phyloP scores from a whole-genome alignment of 169 alveolate species.

The Babesia bovis region DNA sequence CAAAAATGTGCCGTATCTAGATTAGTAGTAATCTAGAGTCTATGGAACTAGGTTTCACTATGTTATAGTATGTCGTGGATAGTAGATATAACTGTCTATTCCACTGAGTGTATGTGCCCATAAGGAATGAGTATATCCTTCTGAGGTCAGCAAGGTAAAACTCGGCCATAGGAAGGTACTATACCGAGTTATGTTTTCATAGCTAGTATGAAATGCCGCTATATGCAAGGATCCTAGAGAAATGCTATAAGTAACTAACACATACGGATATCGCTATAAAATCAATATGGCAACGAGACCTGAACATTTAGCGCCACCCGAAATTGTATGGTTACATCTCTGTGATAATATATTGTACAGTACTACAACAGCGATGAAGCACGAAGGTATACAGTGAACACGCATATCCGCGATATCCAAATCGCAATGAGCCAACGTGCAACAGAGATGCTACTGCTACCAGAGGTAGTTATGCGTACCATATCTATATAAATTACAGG shows the following conservation, averaged over 20 bases:
- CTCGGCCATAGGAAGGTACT: no score
- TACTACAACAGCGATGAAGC: slow-evolving; percentile 90
- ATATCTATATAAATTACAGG: slow-evolving; percentile 66
- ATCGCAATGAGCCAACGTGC: slow-evolving; percentile 92
- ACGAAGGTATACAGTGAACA: slow-evolving; percentile 83
- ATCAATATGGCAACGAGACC: slow-evolving; percentile 58
- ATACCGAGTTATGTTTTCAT: no score
- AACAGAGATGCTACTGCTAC: slow-evolving; percentile 81
- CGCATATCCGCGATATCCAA: slow-evolving; percentile 90
- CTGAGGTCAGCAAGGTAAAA: no score
- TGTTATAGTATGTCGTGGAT: no score
- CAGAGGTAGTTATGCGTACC: slow-evolving; percentile 65
- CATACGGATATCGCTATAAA: background rate
- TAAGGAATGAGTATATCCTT: no score
- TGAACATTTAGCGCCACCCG: slow-evolving; percentile 70
- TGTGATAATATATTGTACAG: slow-evolving; percentile 44
- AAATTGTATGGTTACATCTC: slow-evolving; percentile 26
- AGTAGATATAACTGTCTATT: no score
- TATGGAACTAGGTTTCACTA: no score
- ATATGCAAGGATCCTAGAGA: no score
- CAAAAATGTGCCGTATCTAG: no score
- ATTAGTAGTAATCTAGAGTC: no score
- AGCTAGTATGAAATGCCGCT: no score
- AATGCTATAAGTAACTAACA: background rate
- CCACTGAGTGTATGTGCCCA: no score